Percentiles rank a stretch among this genome's conserved stretches.
Evolutionary conservation across 2,329 filamentous ascomycete genomes (phyloP).

Genomic region (Fusarium kyushuense): DNA sequence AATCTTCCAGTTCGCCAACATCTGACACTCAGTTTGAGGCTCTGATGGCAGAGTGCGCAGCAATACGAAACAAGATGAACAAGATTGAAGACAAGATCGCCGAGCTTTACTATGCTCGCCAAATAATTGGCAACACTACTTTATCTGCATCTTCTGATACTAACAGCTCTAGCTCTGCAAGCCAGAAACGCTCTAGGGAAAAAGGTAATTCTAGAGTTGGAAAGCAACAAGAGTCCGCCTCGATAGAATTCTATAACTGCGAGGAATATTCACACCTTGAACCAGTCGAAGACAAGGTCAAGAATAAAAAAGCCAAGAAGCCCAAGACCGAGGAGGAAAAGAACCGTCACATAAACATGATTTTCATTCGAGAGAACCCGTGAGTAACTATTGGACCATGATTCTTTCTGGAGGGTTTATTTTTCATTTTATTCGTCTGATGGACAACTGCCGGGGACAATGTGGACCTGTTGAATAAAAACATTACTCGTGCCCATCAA

Average conservation of each 20-base stretch:
- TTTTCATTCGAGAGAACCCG: background rate
- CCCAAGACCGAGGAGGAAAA: slow-evolving; percentile 11
- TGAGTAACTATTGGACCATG: background rate
- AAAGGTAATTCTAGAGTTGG: no score
- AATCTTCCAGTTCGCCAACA: background rate
- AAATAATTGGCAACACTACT: fast-evolving
- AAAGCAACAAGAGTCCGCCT: background rate
- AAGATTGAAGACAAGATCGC: background rate
- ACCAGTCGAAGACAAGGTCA: fast-evolving
- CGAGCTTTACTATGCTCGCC: background rate
- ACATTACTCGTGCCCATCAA: no score
- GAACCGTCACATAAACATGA: slow-evolving; percentile 20
- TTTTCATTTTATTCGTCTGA: background rate
- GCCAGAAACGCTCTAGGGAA: fast-evolving
- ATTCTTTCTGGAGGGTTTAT: background rate
- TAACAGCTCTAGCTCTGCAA: background rate
- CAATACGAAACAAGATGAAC: background rate
- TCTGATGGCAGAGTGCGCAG: background rate
- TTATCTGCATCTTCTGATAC: no score
- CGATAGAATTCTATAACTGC: no score
- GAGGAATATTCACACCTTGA: fast-evolving
- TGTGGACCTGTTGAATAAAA: background rate
- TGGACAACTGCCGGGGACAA: background rate
- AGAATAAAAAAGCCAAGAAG: background rate
- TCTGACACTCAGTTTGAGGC: background rate